Evolutionary conservation across 2,329 filamentous ascomycete species (phyloP).

Genomic region (Ceratocystis alfenasii): DNA sequence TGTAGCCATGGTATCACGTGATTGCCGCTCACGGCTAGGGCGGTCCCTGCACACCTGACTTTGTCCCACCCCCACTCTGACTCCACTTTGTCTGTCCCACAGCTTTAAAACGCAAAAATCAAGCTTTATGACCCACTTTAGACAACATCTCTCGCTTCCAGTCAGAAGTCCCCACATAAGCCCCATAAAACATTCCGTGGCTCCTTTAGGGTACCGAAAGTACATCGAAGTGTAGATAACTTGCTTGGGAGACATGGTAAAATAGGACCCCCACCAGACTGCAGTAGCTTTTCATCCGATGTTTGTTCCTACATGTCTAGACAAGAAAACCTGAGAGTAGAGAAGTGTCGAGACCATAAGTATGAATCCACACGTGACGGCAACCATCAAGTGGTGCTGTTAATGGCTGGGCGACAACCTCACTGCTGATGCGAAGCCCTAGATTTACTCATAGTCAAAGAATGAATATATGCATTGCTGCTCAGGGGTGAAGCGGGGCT

Average conservation of each 20-base stretch:
- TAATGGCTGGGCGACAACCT: neutral
- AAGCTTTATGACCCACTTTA: neutral
- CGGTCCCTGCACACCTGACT: neutral
- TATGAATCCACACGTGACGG: slow-evolving; percentile 1
- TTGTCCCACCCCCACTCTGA: neutral
- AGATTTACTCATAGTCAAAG: neutral
- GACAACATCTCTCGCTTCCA: neutral
- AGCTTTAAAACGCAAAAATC: neutral
- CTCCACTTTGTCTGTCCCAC: neutral
- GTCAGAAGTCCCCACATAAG: neutral
- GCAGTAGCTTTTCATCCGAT: neutral
- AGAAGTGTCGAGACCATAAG: neutral
- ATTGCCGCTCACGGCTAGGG: neutral
- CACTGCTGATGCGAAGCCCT: neutral
- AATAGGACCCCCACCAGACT: neutral
- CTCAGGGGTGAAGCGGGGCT: too few relatives aligned
- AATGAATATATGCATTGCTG: neutral
- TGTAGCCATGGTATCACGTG: neutral
- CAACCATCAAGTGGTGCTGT: neutral
- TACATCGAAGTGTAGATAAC: neutral
- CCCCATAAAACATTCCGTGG: neutral
- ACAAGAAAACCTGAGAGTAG: neutral
- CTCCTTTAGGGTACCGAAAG: neutral
- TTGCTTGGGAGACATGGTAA: neutral
- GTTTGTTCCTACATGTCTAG: neutral